Percentiles rank a stretch among this genome's conserved stretches.
phyloP scores from a whole-genome alignment of 108 stramenopile species.

The Nitzschia sp. region DNA sequence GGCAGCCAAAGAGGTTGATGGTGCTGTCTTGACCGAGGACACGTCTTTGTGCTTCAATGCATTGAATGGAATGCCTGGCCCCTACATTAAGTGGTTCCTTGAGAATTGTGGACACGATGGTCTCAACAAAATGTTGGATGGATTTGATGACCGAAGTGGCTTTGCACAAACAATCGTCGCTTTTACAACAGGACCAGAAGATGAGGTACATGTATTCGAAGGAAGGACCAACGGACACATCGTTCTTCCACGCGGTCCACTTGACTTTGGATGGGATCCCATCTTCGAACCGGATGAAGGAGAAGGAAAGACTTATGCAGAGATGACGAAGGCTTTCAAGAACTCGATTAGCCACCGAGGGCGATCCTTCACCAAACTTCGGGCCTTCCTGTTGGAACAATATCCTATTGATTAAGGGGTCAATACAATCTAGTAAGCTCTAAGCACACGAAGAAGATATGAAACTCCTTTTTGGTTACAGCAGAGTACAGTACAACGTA shows the following conservation, averaged over 20 bases:
- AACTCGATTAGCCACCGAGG: slow-evolving; percentile 93
- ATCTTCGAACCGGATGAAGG: slow-evolving; percentile 81
- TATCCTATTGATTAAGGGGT: not conserved
- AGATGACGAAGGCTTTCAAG: slow-evolving; percentile 93
- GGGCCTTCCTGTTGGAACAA: slow-evolving; percentile 27
- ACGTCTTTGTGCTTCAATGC: slow-evolving; percentile 96
- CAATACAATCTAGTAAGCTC: too few relatives aligned
- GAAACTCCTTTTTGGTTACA: too few relatives aligned
- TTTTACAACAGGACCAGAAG: slow-evolving; percentile 83
- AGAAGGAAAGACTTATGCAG: slow-evolving; percentile 87
- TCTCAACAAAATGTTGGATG: slow-evolving; percentile 83
- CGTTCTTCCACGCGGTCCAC: slow-evolving; percentile 82
- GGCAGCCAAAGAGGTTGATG: slow-evolving; percentile 78
- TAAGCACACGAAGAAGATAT: too few relatives aligned
- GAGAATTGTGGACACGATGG: slow-evolving; percentile 92
- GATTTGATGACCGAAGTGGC: slow-evolving; percentile 89
- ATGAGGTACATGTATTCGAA: slow-evolving; percentile 86
- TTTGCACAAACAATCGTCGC: slow-evolving; percentile 97
- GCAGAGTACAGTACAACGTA: too few relatives aligned
- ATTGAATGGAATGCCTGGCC: slow-evolving; percentile 92
- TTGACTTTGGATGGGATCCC: slow-evolving; percentile 96
- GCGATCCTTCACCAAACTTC: slow-evolving; percentile 77
- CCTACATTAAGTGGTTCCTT: slow-evolving; percentile 99
- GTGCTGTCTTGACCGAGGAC: slow-evolving; percentile 95
- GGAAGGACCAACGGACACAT: slow-evolving; percentile 86